Evolutionary conservation across 1,139 yeast species (phyloP).

Genomic region (Geotrichum bryndzae): DNA sequence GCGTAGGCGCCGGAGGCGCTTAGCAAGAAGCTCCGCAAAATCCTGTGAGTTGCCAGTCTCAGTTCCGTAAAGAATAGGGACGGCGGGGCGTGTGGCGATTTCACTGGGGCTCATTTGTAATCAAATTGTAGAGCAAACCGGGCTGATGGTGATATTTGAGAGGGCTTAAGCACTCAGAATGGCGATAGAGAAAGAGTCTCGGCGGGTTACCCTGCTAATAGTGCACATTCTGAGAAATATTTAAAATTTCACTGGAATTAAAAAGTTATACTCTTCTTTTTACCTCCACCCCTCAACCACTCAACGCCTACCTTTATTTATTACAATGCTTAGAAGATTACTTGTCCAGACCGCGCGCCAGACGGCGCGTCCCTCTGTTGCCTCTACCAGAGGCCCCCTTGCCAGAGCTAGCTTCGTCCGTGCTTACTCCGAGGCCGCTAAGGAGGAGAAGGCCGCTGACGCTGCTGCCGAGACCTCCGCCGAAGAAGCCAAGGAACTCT

Average conservation of each 20-base stretch:
- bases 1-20: slow-evolving; percentile 51
- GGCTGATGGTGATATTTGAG: neutral
- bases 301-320: neutral
- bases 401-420: slow-evolving; percentile 1
- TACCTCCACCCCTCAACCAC: neutral
- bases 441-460: slow-evolving; percentile 19
- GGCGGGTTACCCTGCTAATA: neutral
- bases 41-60: slow-evolving; percentile 94
- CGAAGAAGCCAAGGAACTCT: slow-evolving; percentile 3
- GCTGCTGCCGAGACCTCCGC: slow-evolving; percentile 19
- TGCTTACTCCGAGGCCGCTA: slow-evolving; percentile 4
- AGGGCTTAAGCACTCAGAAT: neutral
- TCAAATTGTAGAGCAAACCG: neutral
- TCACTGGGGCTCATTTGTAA: slow-evolving; percentile 3
- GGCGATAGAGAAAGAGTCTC: neutral
- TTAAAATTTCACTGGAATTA: neutral
- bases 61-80: slow-evolving; percentile 67
- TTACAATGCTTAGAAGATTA: slow-evolving; percentile 13
- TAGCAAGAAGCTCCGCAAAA: slow-evolving; percentile 61
- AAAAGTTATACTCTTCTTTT: neutral
- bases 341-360: slow-evolving; percentile 3
- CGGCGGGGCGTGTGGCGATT: slow-evolving; percentile 5
- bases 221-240: neutral
- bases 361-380: slow-evolving; percentile 1
- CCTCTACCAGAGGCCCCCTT: neutral